Conservation (phyloP, 2,329 filamentous ascomycete species). For the Leptoxyphium fumago region DNA sequence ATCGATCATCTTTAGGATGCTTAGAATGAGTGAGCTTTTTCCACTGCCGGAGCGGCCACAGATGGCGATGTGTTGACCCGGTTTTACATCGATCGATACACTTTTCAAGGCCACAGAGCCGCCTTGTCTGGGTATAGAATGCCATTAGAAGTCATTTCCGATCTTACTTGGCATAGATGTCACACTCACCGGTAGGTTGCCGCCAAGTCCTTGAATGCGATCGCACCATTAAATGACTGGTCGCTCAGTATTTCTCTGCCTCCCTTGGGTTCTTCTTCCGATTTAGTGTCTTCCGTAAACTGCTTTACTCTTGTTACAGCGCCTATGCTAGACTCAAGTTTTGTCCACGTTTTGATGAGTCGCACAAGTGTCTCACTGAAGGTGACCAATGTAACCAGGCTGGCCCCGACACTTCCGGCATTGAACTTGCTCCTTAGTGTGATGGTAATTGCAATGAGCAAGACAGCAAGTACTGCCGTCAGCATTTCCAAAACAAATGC, state of each 20-base stretch:
- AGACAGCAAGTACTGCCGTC: background rate
- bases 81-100: background rate
- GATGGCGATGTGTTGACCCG: background rate
- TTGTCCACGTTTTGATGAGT: background rate
- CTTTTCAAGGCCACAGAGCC: background rate
- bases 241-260: no score
- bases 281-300: background rate
- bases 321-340: background rate
- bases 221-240: background rate
- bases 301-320: background rate
- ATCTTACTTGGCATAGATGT: background rate
- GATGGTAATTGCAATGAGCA: background rate
- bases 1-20: background rate
- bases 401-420: background rate
- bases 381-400: background rate
- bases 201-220: background rate
- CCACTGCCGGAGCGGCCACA: slow-evolving; percentile 1
- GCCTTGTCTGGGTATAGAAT: background rate
- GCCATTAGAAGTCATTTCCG: background rate
- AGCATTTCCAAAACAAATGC: slow-evolving; percentile 1
- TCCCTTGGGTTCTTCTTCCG: no score
- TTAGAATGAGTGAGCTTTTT: background rate
- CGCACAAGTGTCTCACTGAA: background rate
- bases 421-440: background rate
- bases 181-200: background rate